Evolutionary conservation across 1,139 yeast species (phyloP), one percentile per base, ranked within the genome.

Genomic region (Kurtzmaniella natalensis): DNA sequence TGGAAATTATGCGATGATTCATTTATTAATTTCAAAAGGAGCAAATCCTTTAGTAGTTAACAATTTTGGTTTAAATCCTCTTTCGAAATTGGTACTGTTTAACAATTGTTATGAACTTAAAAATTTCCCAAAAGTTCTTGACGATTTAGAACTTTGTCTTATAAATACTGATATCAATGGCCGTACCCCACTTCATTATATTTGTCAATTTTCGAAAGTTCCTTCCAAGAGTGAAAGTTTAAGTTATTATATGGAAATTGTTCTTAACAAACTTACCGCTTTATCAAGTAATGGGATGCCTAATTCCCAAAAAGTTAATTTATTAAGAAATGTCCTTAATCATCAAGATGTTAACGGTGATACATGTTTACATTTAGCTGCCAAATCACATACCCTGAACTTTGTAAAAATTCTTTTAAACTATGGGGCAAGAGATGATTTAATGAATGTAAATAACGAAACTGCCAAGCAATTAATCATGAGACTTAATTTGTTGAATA

Each of bases 71-170:
- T 78, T 88, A 52, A 89, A 89, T 45, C 86, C 95, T 24, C 66
- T 92, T 28, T 84, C 94, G 3, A 81, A 94, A 44, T 66, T 92
- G 17, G 74, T 89, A 17, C 78, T 84, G 48, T 92, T 88, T 64
- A 88, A 89, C 42, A 92, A 92, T 55, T 86, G 95, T 45, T 86
- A 63, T 51, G 95, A 88, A 44, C 68, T 84, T 43, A 73, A 78
- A 37, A 83, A 85, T 43, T 89, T 89, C 50, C 78, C 82, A 3
- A 66, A 72, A 35, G 77, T 89, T 4, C 71, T 88, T 31, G 82
- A 81, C 22, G 67, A 82, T 35, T 66, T 89, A 44, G 81, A 82
- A 41, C 71, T 76, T 37, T 86, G 89, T 48, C 58, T 82, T 31
- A 76, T 80, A 28, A 79, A 81, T 34, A 84, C 92, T 3, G 94